phyloP scores from a whole-genome alignment of 1,284 basidiomycete genomes.

The Puccinia hordei region DNA sequence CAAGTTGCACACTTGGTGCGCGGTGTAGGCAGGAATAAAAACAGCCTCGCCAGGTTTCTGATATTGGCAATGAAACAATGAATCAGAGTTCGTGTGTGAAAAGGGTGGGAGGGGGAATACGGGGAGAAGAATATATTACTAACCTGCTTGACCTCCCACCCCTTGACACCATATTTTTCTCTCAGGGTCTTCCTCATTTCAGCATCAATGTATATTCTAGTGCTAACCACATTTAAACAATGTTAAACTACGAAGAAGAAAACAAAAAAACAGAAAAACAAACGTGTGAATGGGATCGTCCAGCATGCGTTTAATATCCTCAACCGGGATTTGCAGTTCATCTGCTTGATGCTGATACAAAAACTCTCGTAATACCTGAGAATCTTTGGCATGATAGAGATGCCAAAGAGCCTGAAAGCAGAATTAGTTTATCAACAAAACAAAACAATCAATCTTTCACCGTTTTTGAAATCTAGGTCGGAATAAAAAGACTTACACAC shows the following conservation, averaged over 20 bases:
- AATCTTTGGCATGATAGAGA: constrained; percentile 56
- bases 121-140: background rate
- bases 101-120: background rate
- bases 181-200: constrained; percentile 54
- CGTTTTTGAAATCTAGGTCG: background rate
- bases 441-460: background rate
- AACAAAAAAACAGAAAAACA: background rate
- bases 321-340: background rate
- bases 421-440: background rate
- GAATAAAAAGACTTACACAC: constrained; percentile 45
- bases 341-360: constrained; percentile 52
- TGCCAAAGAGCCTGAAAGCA: constrained; percentile 55
- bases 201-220: constrained; percentile 55
- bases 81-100: background rate
- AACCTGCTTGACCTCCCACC: constrained; percentile 55
- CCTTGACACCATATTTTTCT: constrained; percentile 53
- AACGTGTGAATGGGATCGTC: constrained; percentile 49
- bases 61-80: background rate
- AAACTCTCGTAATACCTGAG: constrained; percentile 54
- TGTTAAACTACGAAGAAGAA: background rate
- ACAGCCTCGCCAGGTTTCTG: constrained; percentile 56
- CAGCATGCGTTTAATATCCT: constrained; percentile 25
- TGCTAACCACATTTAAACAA: constrained; percentile 40
- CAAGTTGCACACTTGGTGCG: constrained; percentile 57
- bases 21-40: constrained; percentile 58